Evolutionary conservation across 176 grass and related monocot genomes (phyloP).

Genomic region (Bothriochloa decipiens): DNA sequence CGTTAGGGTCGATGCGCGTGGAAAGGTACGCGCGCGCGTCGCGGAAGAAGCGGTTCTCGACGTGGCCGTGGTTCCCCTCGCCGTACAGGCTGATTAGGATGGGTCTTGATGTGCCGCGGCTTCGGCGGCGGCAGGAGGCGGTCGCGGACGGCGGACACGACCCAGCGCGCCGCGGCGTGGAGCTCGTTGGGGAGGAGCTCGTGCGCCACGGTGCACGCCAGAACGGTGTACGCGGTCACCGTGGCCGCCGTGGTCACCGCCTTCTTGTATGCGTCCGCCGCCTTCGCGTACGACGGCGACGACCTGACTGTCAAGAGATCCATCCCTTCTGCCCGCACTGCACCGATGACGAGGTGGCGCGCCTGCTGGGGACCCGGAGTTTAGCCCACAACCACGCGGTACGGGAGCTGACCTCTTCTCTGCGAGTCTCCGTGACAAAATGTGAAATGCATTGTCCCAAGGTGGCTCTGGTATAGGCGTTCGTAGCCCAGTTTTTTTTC

Average conservation of each 20-base stretch:
- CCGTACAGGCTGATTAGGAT: not conserved
- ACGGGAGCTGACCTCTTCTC: too few relatives aligned
- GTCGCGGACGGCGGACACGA: not conserved
- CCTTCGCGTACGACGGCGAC: constrained; percentile 8
- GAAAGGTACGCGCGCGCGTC: constrained; percentile 22
- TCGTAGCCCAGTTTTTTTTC: too few relatives aligned
- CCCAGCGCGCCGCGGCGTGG: not conserved
- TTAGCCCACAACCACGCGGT: not conserved
- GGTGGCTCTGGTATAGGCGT: too few relatives aligned
- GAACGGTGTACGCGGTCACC: constrained; percentile 9
- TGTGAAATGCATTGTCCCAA: too few relatives aligned
- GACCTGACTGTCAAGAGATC: not conserved
- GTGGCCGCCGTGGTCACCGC: not conserved
- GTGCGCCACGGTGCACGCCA: constrained; percentile 7
- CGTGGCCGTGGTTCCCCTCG: not conserved
- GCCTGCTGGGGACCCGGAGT: not conserved
- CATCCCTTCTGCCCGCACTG: not conserved
- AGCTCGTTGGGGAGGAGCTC: constrained; percentile 14
- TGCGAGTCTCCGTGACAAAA: too few relatives aligned
- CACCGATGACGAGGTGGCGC: not conserved
- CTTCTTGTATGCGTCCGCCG: constrained; percentile 13
- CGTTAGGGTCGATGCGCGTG: not conserved
- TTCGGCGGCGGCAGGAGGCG: not conserved
- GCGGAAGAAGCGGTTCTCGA: not conserved
- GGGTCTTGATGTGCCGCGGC: not conserved